Evolutionary conservation across 75 land plant species (phyloP).

Genomic region (Isoetes taiwanensis): DNA sequence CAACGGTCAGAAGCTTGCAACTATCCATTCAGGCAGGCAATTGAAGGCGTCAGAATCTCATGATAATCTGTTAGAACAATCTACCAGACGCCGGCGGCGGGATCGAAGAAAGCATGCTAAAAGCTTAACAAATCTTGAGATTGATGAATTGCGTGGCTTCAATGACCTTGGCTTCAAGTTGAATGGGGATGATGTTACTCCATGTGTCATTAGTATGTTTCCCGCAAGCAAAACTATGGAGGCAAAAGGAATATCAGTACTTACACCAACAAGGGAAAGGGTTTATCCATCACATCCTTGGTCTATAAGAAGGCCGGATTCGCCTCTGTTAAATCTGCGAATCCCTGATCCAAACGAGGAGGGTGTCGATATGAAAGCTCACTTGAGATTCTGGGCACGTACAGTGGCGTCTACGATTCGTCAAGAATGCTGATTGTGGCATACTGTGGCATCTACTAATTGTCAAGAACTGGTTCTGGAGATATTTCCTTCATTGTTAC

Average conservation of each 20-base stretch:
- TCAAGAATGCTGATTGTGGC: conserved; percentile 3
- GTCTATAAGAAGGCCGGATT: conserved; percentile 1
- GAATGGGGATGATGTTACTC: not conserved
- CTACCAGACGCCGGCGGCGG: not conserved
- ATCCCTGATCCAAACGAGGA: not conserved
- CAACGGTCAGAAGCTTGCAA: too few species aligned
- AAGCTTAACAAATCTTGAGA: not conserved
- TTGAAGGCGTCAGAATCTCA: too few species aligned
- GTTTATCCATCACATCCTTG: not conserved
- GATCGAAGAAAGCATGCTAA: not conserved
- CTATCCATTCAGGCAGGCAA: too few species aligned
- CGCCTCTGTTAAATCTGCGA: not conserved
- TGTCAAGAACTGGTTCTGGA: too few species aligned
- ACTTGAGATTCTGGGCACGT: not conserved
- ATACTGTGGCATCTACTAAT: too few species aligned
- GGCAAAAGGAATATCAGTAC: too few species aligned
- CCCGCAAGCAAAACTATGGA: not conserved
- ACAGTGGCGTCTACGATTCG: not conserved
- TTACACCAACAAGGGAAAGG: not conserved
- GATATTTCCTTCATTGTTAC: too few species aligned
- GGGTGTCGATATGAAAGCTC: conserved; percentile 3
- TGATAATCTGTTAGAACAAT: too few species aligned
- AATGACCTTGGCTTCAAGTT: not conserved
- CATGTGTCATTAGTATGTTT: not conserved
- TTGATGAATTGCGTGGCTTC: not conserved